Conservation (phyloP, 768 basidiomycete genomes). For the Termitomyces heimii region DNA sequence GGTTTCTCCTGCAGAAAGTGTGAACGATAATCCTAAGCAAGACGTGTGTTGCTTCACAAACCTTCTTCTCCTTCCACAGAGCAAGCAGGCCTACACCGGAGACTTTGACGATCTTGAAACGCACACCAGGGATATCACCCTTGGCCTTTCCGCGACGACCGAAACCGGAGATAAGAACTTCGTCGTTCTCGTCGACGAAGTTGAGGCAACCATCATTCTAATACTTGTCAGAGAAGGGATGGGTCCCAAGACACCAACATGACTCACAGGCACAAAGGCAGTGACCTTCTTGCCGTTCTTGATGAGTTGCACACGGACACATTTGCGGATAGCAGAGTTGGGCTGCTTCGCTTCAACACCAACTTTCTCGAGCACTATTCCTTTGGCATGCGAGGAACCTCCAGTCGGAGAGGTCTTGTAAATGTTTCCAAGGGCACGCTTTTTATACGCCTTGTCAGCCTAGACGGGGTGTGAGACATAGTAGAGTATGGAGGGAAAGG, state of each 20-base stretch:
- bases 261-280: constrained; percentile 94
- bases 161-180: constrained; percentile 99
- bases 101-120: constrained; percentile 99
- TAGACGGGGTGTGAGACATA: constrained; percentile 21
- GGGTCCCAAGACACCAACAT: not conserved
- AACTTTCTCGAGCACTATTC: constrained; percentile 99
- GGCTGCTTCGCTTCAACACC: constrained; percentile 99
- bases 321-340: constrained; percentile 99
- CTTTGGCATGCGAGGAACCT: constrained; percentile 99
- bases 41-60: constrained; percentile 26
- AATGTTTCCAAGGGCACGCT: constrained; percentile 97
- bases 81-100: constrained; percentile 98
- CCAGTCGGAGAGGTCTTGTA: constrained; percentile 99
- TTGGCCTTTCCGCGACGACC: constrained; percentile 99
- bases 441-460: constrained; percentile 99
- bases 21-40: not conserved
- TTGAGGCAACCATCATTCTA: constrained; percentile 97
- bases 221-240: not conserved
- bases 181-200: constrained; percentile 99
- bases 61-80: constrained; percentile 99
- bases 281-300: constrained; percentile 99
- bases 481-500: not conserved
- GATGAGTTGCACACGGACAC: constrained; percentile 99
- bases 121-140: constrained; percentile 99
- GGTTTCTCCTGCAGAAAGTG: constrained; percentile 59